These are phyloP conservation scores for Thalassiosira exigua DNA, from an alignment of 352 stramenopile species.

Conservation along the genomic window DNA sequence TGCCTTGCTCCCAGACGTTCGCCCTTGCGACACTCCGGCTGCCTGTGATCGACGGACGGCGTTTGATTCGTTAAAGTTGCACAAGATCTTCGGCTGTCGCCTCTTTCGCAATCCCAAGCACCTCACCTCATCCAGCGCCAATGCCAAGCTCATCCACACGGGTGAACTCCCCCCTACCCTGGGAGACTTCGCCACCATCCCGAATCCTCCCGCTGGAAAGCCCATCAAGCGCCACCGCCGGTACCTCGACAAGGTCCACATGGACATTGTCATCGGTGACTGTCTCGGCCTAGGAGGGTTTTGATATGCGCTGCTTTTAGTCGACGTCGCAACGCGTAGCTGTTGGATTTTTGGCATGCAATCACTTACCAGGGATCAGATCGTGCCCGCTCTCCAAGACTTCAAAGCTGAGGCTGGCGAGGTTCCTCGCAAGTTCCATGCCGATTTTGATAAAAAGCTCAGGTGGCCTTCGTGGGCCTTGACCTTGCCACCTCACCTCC, in stretches of 20 bases:
- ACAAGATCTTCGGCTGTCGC: background rate
- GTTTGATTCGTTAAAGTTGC: background rate
- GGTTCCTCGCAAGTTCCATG: too few species aligned
- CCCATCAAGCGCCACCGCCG: background rate
- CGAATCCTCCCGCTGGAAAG: background rate
- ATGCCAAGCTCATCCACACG: background rate
- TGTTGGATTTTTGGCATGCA: slow-evolving; percentile 30
- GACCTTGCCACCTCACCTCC: too few species aligned
- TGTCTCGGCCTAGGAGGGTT: slow-evolving; percentile 5
- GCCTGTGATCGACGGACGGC: too few species aligned
- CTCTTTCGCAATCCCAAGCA: background rate
- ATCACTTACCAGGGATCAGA: background rate
- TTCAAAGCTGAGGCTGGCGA: too few species aligned
- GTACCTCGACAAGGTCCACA: slow-evolving; percentile 15
- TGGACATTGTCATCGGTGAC: slow-evolving; percentile 40
- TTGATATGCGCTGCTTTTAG: slow-evolving; percentile 26
- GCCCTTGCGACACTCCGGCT: too few species aligned
- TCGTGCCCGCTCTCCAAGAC: too few species aligned
- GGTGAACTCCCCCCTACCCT: background rate
- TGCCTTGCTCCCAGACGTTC: too few species aligned
- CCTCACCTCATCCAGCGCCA: background rate
- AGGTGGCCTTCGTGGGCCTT: too few species aligned
- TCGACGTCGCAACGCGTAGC: slow-evolving; percentile 26
- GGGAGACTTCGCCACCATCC: background rate
- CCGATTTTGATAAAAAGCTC: too few species aligned